These are phyloP conservation scores for Quercus tomentella DNA, from an alignment of 331 rosid species.

Conservation along the genomic window DNA sequence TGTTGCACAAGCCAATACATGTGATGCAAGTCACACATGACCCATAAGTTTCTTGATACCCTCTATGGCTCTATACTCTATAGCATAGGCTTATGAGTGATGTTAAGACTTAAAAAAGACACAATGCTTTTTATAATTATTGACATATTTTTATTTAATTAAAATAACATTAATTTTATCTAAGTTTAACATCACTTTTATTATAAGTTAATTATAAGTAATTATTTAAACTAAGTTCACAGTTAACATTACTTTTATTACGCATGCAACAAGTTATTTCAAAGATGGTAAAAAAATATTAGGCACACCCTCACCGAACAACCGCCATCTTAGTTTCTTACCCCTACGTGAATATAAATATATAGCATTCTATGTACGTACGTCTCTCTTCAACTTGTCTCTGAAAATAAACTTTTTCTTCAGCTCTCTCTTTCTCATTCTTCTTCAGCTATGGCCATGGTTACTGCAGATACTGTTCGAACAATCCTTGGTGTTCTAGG, in stretches of 20 bases:
- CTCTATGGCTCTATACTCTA: too few relatives aligned
- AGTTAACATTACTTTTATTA: too few relatives aligned
- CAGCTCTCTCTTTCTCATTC: background rate
- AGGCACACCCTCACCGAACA: background rate
- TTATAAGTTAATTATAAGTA: too few relatives aligned
- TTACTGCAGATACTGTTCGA: conserved; percentile 57
- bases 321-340: background rate
- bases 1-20: conserved; percentile 30
- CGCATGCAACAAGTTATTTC: too few relatives aligned
- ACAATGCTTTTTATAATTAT: too few relatives aligned
- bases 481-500: conserved; percentile 69
- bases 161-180: too few relatives aligned
- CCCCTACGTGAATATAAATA: background rate
- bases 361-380: background rate
- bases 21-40: conserved; percentile 42
- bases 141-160: too few relatives aligned
- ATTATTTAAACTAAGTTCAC: too few relatives aligned
- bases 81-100: too few relatives aligned
- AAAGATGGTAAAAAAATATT: background rate
- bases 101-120: too few relatives aligned
- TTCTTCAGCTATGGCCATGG: conserved; percentile 28
- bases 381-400: background rate
- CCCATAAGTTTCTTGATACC: conserved; percentile 9
- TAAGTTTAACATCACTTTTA: too few relatives aligned
- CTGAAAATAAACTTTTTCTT: too few relatives aligned